Conservation (phyloP, 495 filamentous ascomycete genomes). For the Aspergillus ellipticus region DNA sequence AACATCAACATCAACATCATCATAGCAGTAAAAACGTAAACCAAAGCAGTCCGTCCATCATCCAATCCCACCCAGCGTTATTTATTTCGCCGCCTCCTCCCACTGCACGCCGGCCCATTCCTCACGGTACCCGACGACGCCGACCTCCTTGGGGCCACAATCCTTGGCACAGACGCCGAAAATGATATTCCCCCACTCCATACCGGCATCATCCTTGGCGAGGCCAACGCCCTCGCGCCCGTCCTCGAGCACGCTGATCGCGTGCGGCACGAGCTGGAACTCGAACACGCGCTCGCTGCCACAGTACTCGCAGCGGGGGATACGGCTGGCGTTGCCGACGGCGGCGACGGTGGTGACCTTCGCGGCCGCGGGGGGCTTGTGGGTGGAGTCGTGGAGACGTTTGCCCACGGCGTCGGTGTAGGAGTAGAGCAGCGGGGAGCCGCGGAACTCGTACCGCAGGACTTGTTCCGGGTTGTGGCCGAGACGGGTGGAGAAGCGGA, state of each 20-base stretch:
- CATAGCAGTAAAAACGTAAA: neutral
- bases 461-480: slow-evolving; percentile 92
- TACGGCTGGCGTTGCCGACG: slow-evolving; percentile 28
- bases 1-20: slow-evolving; percentile 13
- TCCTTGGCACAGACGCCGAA: slow-evolving; percentile 76
- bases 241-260: slow-evolving; percentile 83
- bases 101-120: slow-evolving; percentile 98
- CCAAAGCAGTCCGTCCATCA: too few relatives aligned
- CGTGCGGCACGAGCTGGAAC: slow-evolving; percentile 84
- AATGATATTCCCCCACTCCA: slow-evolving; percentile 98
- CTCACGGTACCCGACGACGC: slow-evolving; percentile 68
- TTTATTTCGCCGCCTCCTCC: slow-evolving; percentile 63
- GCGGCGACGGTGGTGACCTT: slow-evolving; percentile 27
- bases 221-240: slow-evolving; percentile 63
- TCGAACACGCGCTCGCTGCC: slow-evolving; percentile 77
- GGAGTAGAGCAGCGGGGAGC: slow-evolving; percentile 76
- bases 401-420: slow-evolving; percentile 71
- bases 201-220: slow-evolving; percentile 62
- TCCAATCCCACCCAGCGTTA: too few relatives aligned
- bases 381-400: slow-evolving; percentile 46
- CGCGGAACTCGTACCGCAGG: slow-evolving; percentile 86
- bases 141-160: slow-evolving; percentile 55
- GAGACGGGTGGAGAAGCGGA: slow-evolving; percentile 80
- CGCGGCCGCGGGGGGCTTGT: slow-evolving; percentile 19
- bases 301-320: slow-evolving; percentile 77